phyloP scores from a whole-genome alignment of 2,329 filamentous ascomycete genomes.

The Cercospora berteroae region DNA sequence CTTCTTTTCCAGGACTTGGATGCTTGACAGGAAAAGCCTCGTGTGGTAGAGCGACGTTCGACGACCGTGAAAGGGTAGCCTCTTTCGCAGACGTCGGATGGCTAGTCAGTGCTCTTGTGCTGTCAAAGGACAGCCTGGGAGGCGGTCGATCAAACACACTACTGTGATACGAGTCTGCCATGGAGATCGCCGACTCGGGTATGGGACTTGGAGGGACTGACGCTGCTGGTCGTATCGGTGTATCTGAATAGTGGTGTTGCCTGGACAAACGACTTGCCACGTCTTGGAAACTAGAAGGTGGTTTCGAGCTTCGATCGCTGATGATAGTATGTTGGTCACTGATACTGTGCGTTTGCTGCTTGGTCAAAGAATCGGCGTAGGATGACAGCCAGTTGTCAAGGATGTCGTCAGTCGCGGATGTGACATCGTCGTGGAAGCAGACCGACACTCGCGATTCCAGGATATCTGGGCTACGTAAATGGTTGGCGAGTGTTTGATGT shows the following conservation, averaged over 20 bases:
- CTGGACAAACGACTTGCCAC: constrained; percentile 21
- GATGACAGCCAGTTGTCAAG: constrained; percentile 33
- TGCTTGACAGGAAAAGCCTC: constrained; percentile 35
- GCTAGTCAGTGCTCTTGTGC: constrained; percentile 24
- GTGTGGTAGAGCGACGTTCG: constrained; percentile 29
- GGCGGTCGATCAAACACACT: constrained; percentile 28
- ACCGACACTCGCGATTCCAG: constrained; percentile 37
- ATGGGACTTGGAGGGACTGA: constrained; percentile 35
- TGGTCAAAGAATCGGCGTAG: constrained; percentile 19
- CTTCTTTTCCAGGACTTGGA: constrained; percentile 28
- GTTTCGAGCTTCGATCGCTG: constrained; percentile 16
- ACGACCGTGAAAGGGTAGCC: constrained; percentile 6
- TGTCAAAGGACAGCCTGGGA: constrained; percentile 26
- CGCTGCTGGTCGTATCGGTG: constrained; percentile 34
- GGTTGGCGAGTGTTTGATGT: neutral
- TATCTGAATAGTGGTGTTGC: constrained; percentile 22
- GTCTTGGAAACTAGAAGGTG: constrained; percentile 24
- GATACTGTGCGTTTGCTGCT: constrained; percentile 21
- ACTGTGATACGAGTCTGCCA: constrained; percentile 30
- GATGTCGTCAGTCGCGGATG: constrained; percentile 25
- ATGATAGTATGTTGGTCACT: constrained; percentile 11
- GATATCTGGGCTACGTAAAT: constrained; percentile 28
- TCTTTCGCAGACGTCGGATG: constrained; percentile 21
- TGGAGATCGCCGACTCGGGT: constrained; percentile 31
- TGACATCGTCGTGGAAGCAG: constrained; percentile 35